Base-by-base conservation (phyloP, 805 yeast genomes). In the Starmerella sp. region DNA sequence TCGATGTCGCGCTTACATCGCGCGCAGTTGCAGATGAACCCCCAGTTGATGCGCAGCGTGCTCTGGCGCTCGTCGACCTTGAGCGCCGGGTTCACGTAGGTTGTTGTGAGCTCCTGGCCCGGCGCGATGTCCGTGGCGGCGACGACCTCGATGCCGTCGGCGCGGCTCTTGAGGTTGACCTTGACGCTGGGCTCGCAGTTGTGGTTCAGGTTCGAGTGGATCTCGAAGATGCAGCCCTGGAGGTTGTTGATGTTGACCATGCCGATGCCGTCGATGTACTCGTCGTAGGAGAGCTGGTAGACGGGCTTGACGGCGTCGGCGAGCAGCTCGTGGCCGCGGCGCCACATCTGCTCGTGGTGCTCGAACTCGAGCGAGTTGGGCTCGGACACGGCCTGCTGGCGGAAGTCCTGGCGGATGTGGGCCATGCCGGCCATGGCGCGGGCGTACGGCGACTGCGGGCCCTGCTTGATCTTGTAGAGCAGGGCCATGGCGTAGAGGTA, bases 161-260 rank as follows among this genome's bases (percentile, higher is more conserved):
- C 69, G 41, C 78, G 72, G 7, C 71, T 69, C 22, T 36, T 38
- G 54, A 52, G 46, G 34, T 78, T 82, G 2, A 64, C 64, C 37
- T 75, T 73, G 3, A 82, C 81, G 63, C 82, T 86, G 2, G 93
- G 90, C 42, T 76, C 80, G 70, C 95, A 87, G 62, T 74, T 75
- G 65, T 87, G 95, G 64, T 86, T 86, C 63, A 86, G 70, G 64
- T 84, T 85, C 0, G 93, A 80, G 57, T 83, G 84, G 8, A 75
- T 65, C 57, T 80, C 72, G 65, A 74, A 86, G 15, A 85, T 63
- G 49, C 80, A 77, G 2, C 84, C 81, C 53, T 81, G 82, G 51
- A 83, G 71, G 62, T 85, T 84, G 68, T 86, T 86, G 62, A 86
- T 77, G 67, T 85, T 84, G 65, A 81, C 84, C 56, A 82, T 77